Conservation (phyloP, 768 basidiomycete species). For the Boletus vinaceobasis region DNA sequence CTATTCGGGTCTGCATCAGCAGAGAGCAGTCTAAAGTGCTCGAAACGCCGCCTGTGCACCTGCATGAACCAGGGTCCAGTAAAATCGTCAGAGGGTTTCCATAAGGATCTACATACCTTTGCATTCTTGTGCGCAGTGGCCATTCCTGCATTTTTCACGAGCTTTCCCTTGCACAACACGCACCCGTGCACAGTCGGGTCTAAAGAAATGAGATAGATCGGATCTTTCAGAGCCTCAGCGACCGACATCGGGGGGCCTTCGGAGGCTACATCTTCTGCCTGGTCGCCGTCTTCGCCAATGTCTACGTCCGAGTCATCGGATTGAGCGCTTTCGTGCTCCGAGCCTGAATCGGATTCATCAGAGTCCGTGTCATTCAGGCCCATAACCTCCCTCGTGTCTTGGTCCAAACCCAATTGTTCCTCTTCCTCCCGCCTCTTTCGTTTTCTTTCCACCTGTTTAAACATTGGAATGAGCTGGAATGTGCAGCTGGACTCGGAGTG, state of each 20-base stretch:
- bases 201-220: slow-evolving; percentile 57
- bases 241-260: slow-evolving; percentile 46
- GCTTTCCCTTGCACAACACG: slow-evolving; percentile 68
- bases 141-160: slow-evolving; percentile 60
- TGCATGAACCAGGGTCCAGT: slow-evolving; percentile 22
- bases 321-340: slow-evolving; percentile 34
- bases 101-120: slow-evolving; percentile 48
- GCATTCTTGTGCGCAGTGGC: slow-evolving; percentile 56
- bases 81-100: neutral
- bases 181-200: slow-evolving; percentile 58
- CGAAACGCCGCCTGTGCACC: slow-evolving; percentile 64
- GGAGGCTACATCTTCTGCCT: slow-evolving; percentile 27
- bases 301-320: slow-evolving; percentile 24
- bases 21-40: slow-evolving; percentile 46
- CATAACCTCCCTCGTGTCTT: slow-evolving; percentile 58
- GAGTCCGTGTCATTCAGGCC: slow-evolving; percentile 75
- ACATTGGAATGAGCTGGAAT: slow-evolving; percentile 43
- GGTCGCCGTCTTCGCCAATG: slow-evolving; percentile 20
- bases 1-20: slow-evolving; percentile 37
- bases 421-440: slow-evolving; percentile 58
- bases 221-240: slow-evolving; percentile 56
- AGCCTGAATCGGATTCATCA: slow-evolving; percentile 57
- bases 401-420: slow-evolving; percentile 61
- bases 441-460: slow-evolving; percentile 74
- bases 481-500: neutral